Evolutionary conservation across 2,329 filamentous ascomycete genomes (phyloP), one percentile per base, ranked within the genome.

Genomic region (Colletotrichum filicis): DNA sequence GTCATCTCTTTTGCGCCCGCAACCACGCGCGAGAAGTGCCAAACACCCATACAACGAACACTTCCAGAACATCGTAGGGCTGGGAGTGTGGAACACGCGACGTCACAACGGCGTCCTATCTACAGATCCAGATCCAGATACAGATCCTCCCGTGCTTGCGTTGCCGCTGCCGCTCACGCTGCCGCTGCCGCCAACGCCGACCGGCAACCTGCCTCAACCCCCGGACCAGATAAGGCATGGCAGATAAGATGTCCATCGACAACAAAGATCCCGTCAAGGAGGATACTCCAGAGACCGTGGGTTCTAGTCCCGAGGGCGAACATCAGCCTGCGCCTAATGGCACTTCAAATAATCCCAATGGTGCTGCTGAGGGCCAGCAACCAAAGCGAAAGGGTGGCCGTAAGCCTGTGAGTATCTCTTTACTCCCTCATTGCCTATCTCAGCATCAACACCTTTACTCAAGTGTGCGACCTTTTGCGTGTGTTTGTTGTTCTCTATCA

Each of bases 361-460:
- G 53, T 63, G 80, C 83, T 32, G 88, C 88, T 76, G 89, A 91
- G 78, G 83, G 82, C 77, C 89, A 90, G 80, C 90, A 91, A 75
- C 95, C 95, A 81, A 99, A 99, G 88, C 92, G 97, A 80, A 99
- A 99, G 87, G 97, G 97, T 80, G 97, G 97, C 74, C 92, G 97
- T 80, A 99, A 98, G 87, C 97, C 97, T 80, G 97, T 98, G 92
- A 83, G 89, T 98, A 91, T 75, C 85, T 84, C 55, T 53, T 56
- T 63, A 68, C 8, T 3, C 6, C 42, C 42, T 9, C 42, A 9
- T 4, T 42, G 37, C 42, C 9, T 49, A 49, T 49, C 30, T 55
- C 42, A 55, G 74, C 66, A 55, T 37, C 75, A 42, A 42, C 37
- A 35, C 32, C 32, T 42, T 42, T 16, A 16, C 66, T 26, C 76